Evolutionary conservation across 2,329 filamentous ascomycete species (phyloP).

Genomic region (Xylariaceae sp.): DNA sequence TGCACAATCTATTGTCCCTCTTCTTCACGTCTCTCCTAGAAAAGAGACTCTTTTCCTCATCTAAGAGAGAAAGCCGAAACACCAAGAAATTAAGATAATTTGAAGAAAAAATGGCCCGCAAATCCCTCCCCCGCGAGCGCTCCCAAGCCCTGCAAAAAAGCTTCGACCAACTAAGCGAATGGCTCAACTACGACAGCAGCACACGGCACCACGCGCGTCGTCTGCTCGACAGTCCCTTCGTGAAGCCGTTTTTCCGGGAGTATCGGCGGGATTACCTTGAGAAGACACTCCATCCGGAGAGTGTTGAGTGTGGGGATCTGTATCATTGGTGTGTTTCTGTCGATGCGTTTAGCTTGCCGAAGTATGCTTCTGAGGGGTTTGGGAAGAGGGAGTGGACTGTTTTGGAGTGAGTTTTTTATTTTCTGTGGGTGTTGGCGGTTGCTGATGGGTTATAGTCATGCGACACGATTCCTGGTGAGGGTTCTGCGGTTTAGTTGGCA

Average conservation of each 20-base stretch:
- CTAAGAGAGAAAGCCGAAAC: too few relatives aligned
- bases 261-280: constrained; percentile 29
- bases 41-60: too few relatives aligned
- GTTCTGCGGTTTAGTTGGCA: constrained; percentile 28
- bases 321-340: constrained; percentile 15
- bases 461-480: constrained; percentile 27
- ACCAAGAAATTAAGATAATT: too few relatives aligned
- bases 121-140: constrained; percentile 20
- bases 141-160: constrained; percentile 18
- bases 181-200: constrained; percentile 25
- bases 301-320: constrained; percentile 23
- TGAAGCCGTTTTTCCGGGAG: constrained; percentile 29
- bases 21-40: background rate
- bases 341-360: constrained; percentile 21
- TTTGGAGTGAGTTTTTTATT: constrained; percentile 21
- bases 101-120: constrained; percentile 14
- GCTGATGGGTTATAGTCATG: constrained; percentile 15
- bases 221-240: constrained; percentile 23
- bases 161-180: constrained; percentile 23
- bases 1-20: background rate
- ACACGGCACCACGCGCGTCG: constrained; percentile 18
- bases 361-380: constrained; percentile 11
- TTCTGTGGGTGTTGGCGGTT: background rate
- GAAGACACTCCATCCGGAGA: constrained; percentile 12
- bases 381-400: constrained; percentile 25